phyloP scores from a whole-genome alignment of 129 eudicot genomes.

The Chrysanthemum lavandulifolium region DNA sequence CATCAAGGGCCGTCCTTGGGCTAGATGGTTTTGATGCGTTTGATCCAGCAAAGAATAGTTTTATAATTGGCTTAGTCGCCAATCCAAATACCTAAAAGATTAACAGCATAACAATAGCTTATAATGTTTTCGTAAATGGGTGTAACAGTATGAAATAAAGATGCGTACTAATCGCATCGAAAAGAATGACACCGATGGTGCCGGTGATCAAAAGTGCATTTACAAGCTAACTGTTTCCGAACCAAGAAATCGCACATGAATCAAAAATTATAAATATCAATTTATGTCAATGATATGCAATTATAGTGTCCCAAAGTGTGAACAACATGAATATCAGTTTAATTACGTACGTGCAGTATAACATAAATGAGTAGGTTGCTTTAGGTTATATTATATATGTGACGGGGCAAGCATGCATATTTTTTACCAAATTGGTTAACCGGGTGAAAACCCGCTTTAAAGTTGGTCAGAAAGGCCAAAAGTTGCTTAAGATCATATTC shows the following conservation, averaged over 20 bases:
- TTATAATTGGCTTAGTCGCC: constrained; percentile 61
- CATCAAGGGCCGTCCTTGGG: constrained; percentile 30
- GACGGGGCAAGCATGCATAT: background rate
- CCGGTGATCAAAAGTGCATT: constrained; percentile 82
- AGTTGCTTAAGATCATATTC: too few species aligned
- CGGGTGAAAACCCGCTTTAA: background rate
- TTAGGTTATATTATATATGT: background rate
- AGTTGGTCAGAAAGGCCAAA: background rate
- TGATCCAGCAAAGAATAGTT: constrained; percentile 37
- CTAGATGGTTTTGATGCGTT: constrained; percentile 43
- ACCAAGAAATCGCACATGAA: constrained; percentile 61
- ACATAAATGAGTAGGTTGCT: background rate
- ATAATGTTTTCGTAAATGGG: background rate
- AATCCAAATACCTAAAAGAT: constrained; percentile 64
- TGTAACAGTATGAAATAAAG: background rate
- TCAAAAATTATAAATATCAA: background rate
- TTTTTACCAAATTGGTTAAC: background rate
- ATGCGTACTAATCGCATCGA: constrained; percentile 78
- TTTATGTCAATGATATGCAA: too few species aligned
- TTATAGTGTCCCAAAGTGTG: background rate
- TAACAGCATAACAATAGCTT: background rate
- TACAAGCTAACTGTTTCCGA: constrained; percentile 66
- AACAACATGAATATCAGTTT: background rate
- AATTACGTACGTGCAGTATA: background rate
- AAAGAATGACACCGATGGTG: constrained; percentile 74